These are phyloP conservation scores for Pulveroboletus sp. DNA, from an alignment of 768 basidiomycete genomes.

Conservation along the genomic window DNA sequence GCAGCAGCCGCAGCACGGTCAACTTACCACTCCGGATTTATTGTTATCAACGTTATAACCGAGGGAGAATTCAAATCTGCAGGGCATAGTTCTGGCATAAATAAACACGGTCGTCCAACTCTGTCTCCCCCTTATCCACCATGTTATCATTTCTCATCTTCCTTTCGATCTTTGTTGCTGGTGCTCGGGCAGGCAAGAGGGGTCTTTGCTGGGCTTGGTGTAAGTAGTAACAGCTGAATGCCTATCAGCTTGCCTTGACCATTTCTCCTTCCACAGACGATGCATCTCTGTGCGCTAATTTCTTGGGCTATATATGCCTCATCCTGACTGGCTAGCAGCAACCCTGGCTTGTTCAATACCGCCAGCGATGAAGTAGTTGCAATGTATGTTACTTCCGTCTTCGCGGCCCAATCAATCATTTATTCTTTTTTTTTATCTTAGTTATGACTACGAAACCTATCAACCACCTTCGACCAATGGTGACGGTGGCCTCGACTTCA, in stretches of 20 bases:
- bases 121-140: background rate
- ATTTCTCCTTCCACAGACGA: constrained; percentile 19
- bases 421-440: constrained; percentile 2
- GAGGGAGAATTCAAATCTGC: background rate
- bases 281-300: constrained; percentile 24
- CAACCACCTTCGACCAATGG: constrained; percentile 35
- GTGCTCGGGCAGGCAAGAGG: constrained; percentile 35
- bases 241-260: background rate
- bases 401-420: background rate
- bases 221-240: constrained; percentile 7
- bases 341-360: constrained; percentile 33
- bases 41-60: no score
- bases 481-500: constrained; percentile 35
- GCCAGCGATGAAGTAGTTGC: constrained; percentile 33
- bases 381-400: constrained; percentile 21
- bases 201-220: constrained; percentile 39
- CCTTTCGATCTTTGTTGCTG: constrained; percentile 14
- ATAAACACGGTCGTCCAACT: constrained; percentile 21
- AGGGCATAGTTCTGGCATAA: constrained; percentile 3
- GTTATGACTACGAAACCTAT: constrained; percentile 39
- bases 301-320: background rate
- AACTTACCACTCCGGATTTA: no score
- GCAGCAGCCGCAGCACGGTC: no score
- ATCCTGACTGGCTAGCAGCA: constrained; percentile 12
- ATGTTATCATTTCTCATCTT: constrained; percentile 24